Evolutionary conservation across 2,329 filamentous ascomycete genomes (phyloP), one percentile per base, ranked within the genome.

Genomic region (Achaetomium macrosporum): DNA sequence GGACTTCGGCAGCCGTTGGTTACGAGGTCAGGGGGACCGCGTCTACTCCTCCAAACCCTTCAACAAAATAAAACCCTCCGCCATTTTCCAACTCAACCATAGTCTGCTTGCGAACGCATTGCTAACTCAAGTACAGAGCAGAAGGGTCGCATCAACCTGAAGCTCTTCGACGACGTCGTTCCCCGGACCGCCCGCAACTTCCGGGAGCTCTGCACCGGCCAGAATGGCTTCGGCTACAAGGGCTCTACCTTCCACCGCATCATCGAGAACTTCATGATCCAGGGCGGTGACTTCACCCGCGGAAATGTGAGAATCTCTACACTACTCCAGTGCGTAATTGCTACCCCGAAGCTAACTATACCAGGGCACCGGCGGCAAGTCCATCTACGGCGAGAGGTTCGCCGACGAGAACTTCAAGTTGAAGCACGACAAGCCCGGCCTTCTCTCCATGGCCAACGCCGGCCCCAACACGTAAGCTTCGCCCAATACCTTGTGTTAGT

Each of bases 331-430:
- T 15, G 45, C n/a, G 20, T 12, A 10, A 29, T 33, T 17, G 17
- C 4, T 15, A 13, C 17, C 12, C 4, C 8, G 13, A 33, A 16
- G 20, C 44, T 53, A 25, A 53, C 29, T 3, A 41, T 35, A 8
- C n/a, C 50, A 95, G 90, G 89, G 89, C 69, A 92, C 90, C 55
- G 90, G 89, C 76, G 89, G 90, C 74, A 88, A 87, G 76, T 95
- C 88, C 71, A 95, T 95, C 82, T 95, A 95, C 74, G 90, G 90
- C 66, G 88, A 95, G 75, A 93, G 92, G 81, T 95, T 96, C 70
- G 75, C 84, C 66, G 90, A 96, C 70, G 90, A 96, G 85, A 95
- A 95, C 85, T 95, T 95, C 80, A 68, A 73, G 58, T 69, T 78
- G 63, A 84, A 82, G 77, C 90, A 96, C 83, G 73, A 72, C 71